Conservation (phyloP, 163 green algal genomes). For the Prototheca stagnorum region DNA sequence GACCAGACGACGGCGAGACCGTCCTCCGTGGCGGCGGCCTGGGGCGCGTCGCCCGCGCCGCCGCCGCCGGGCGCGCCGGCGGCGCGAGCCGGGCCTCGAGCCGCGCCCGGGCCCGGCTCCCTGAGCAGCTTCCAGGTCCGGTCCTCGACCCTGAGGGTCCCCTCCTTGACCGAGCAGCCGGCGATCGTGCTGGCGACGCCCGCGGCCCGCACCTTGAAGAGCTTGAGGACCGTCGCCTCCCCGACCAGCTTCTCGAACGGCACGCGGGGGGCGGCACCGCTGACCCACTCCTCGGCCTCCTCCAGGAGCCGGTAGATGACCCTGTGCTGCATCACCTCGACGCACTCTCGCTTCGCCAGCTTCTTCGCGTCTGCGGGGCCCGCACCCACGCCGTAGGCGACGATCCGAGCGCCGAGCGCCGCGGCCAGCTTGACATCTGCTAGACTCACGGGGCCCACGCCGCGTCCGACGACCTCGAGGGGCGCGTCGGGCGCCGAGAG, state of each 20-base stretch:
- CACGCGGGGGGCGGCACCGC: conserved; percentile 24
- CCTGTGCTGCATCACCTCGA: conserved; percentile 22
- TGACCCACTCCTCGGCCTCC: conserved; percentile 33
- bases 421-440: conserved; percentile 62
- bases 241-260: conserved; percentile 35
- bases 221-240: conserved; percentile 34
- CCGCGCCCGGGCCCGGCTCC: no score
- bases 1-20: no score
- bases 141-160: no score
- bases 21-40: background rate
- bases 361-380: conserved; percentile 23
- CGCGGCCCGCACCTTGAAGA: conserved; percentile 31
- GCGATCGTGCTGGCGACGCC: no score
- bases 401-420: conserved; percentile 42
- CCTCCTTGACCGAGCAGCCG: no score
- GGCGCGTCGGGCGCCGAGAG: conserved; percentile 14
- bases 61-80: conserved; percentile 1
- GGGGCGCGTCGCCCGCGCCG: background rate
- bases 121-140: no score
- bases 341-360: conserved; percentile 18
- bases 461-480: conserved; percentile 40
- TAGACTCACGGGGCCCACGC: conserved; percentile 62
- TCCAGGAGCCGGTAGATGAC: conserved; percentile 88
- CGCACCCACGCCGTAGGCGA: conserved; percentile 62
- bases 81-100: no score